phyloP scores from a whole-genome alignment of 2,329 filamentous ascomycete genomes.

The Tolypocladium cylindrosporum region DNA sequence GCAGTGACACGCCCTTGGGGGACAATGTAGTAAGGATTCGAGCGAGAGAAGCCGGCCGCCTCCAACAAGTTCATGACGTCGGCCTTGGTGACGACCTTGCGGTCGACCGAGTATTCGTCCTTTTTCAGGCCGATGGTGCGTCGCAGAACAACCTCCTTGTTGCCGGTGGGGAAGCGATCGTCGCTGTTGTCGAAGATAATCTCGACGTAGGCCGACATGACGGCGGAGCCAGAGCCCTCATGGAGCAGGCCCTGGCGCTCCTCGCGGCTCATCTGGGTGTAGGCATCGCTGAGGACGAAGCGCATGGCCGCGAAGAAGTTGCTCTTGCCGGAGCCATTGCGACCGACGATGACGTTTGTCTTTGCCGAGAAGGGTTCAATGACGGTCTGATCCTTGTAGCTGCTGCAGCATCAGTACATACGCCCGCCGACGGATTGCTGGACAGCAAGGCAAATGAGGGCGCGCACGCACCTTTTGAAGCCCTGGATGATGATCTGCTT shows the following conservation, averaged over 20 bases:
- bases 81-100: conserved; percentile 88
- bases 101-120: conserved; percentile 95
- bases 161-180: conserved; percentile 87
- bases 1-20: conserved; percentile 93
- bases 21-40: conserved; percentile 98
- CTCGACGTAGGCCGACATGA: conserved; percentile 99
- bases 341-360: conserved; percentile 96
- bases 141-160: conserved; percentile 80
- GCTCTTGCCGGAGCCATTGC: conserved; percentile 98
- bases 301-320: conserved; percentile 99
- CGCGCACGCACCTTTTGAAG: conserved; percentile 76
- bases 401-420: conserved; percentile 25
- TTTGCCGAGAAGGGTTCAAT: conserved; percentile 97
- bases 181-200: conserved; percentile 98
- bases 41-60: conserved; percentile 90
- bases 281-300: conserved; percentile 95
- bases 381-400: conserved; percentile 98
- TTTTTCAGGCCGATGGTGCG: conserved; percentile 96
- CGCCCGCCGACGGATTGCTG: neutral
- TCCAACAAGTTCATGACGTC: conserved; percentile 95
- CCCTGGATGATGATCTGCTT: conserved; percentile 99
- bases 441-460: neutral
- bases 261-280: conserved; percentile 90
- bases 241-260: conserved; percentile 94
- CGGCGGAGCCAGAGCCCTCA: conserved; percentile 92